Evolutionary conservation across 495 filamentous ascomycete genomes (phyloP).

Genomic region (Trichoderma erinaceum): DNA sequence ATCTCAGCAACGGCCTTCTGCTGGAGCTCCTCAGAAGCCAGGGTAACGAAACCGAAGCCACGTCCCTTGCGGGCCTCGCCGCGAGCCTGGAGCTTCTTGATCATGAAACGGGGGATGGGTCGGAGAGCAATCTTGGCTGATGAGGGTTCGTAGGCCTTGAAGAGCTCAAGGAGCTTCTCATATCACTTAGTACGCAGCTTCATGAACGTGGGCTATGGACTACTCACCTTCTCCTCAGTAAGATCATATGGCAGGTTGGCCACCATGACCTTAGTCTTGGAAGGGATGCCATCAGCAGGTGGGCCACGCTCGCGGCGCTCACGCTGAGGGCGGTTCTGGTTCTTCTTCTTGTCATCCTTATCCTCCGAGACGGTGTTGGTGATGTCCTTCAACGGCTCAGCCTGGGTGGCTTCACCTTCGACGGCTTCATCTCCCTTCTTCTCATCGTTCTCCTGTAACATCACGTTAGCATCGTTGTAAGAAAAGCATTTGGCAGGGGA

Average conservation of each 20-base stretch:
- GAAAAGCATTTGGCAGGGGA: not conserved
- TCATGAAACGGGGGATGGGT: conserved; percentile 98
- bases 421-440: conserved; percentile 31
- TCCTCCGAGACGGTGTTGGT: conserved; percentile 44
- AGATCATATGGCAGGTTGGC: conserved; percentile 98
- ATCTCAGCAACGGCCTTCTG: conserved; percentile 95
- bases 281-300: conserved; percentile 94
- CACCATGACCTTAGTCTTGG: conserved; percentile 99
- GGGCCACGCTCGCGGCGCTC: conserved; percentile 82
- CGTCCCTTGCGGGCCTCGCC: conserved; percentile 98
- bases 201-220: not conserved
- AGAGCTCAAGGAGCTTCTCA: conserved; percentile 88
- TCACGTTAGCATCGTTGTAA: conserved; percentile 20
- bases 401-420: conserved; percentile 28
- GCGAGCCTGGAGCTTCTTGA: conserved; percentile 97
- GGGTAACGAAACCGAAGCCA: conserved; percentile 96
- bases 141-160: conserved; percentile 77
- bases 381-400: conserved; percentile 48
- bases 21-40: conserved; percentile 90
- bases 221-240: conserved; percentile 84
- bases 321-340: conserved; percentile 39
- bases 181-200: conserved; percentile 1
- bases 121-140: conserved; percentile 97
- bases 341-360: conserved; percentile 28
- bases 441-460: conserved; percentile 32